Conservation (phyloP, 768 basidiomycete genomes). For the Leccinum aurantiacum region DNA sequence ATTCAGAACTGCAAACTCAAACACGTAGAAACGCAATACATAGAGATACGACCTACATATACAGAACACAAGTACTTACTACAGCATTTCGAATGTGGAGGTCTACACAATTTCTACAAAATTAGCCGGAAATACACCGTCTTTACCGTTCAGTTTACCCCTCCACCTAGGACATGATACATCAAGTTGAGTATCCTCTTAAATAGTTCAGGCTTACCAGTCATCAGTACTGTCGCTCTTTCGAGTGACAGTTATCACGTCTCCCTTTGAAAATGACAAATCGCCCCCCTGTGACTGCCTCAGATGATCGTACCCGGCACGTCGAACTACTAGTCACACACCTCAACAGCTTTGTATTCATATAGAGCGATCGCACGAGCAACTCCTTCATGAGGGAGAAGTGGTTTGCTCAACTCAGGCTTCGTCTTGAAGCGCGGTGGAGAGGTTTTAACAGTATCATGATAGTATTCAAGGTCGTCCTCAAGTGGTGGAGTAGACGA, state of each 20-base stretch:
- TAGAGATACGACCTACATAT: background rate
- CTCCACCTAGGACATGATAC: constrained; percentile 58
- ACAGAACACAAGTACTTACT: background rate
- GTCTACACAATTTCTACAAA: constrained; percentile 65
- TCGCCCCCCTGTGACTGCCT: constrained; percentile 58
- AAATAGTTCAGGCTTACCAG: constrained; percentile 47
- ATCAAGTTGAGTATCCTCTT: background rate
- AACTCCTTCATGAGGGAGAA: constrained; percentile 57
- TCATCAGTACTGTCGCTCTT: constrained; percentile 73
- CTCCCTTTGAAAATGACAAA: constrained; percentile 72
- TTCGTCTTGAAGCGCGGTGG: constrained; percentile 45
- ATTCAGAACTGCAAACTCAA: background rate
- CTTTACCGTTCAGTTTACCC: constrained; percentile 56
- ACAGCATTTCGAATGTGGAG: background rate
- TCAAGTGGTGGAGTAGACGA: constrained; percentile 24
- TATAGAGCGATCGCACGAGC: constrained; percentile 74
- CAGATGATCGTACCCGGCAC: constrained; percentile 2
- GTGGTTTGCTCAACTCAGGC: constrained; percentile 47
- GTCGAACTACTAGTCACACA: constrained; percentile 27
- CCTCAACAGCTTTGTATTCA: constrained; percentile 73
- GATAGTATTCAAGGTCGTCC: constrained; percentile 17
- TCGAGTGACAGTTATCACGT: constrained; percentile 66
- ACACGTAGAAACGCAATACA: background rate
- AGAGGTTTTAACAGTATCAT: constrained; percentile 12
- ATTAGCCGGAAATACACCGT: constrained; percentile 81